phyloP scores from a whole-genome alignment of 352 stramenopile genomes.

The Achlya hypogyna region DNA sequence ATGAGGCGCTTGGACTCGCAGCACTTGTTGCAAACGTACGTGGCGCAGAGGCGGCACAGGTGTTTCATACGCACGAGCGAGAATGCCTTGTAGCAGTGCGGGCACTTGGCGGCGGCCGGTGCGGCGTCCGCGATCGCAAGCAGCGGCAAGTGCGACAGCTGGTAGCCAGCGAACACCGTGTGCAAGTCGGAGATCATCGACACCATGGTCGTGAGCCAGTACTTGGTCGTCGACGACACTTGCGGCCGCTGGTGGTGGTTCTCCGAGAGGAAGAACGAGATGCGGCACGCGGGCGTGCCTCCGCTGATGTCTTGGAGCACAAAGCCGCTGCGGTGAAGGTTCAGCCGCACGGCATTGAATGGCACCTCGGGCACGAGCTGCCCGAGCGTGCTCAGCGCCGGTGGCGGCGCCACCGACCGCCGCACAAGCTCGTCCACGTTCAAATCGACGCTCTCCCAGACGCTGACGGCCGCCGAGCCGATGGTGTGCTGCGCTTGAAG shows the following conservation, averaged over 20 bases:
- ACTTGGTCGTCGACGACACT: background rate
- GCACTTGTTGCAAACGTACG: background rate
- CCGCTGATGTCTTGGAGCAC: conserved; percentile 1
- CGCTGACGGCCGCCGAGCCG: background rate
- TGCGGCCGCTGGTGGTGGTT: background rate
- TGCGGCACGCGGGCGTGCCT: background rate
- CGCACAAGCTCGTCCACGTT: background rate
- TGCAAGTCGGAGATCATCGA: conserved; percentile 2
- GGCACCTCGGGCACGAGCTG: background rate
- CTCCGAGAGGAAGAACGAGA: conserved; percentile 13
- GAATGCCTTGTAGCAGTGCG: conserved; percentile 3
- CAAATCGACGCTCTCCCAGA: conserved; percentile 8
- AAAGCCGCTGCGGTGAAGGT: background rate
- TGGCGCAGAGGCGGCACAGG: background rate
- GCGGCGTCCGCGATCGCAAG: background rate
- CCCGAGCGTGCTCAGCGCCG: background rate
- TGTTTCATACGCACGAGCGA: conserved; percentile 6
- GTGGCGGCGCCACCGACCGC: background rate
- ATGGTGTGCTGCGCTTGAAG: background rate
- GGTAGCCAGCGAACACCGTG: conserved; percentile 6
- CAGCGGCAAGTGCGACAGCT: background rate
- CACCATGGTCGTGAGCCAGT: conserved; percentile 1
- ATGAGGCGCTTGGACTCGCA: background rate
- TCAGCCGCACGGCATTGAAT: background rate
- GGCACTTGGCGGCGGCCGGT: background rate